Evolutionary conservation across 768 basidiomycete species (phyloP), one percentile per base, ranked within the genome.

Genomic region (Mycena pura): DNA sequence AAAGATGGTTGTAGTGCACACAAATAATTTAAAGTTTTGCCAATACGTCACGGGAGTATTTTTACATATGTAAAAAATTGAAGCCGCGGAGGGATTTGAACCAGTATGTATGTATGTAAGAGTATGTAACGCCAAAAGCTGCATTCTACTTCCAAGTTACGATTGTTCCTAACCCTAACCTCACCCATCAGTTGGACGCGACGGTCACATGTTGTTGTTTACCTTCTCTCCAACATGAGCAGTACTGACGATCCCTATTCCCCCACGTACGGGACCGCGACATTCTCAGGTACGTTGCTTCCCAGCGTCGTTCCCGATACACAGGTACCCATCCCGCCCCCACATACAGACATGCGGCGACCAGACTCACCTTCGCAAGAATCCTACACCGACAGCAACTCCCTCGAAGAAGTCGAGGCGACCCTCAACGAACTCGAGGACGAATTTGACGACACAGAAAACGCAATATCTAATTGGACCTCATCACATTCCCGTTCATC

Each of bases 401-500:
- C 86, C 3, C 84, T 90, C 67, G 82, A 86, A 39, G 91, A 92
- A 71, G 89, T 92, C 17, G 89, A 92, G 71, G 86, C 84, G 19
- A 81, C 86, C 15, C 81, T 93, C 46, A 86, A 79, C 43, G 80
- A 83, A 54, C 74, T 93, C 21, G 91, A 92, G 60, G 77, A 90
- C 40, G 87, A 92, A 54, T 70, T 91, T 27, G 84, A 87, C 56
- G 80, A 83, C 41, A 82, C 88, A 0, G 88, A 92, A 68, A 84
- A 88, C 50, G 82, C 85, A 2, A 79, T 90, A 46, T 82, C 86
- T 0, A 77, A 87, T 63, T 91, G 90, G 90, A 85, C 84, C 48
- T 75, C 77, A 9, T 36, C 34, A 36, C 34, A 36, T 36, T 36
- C 34, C 34, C 17, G 9, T 9, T 76, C 80, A 8, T 74, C 78